These are phyloP conservation scores for Thecaphora thlaspeos DNA, from an alignment of 1,284 basidiomycete genomes.

Conservation along the genomic window DNA sequence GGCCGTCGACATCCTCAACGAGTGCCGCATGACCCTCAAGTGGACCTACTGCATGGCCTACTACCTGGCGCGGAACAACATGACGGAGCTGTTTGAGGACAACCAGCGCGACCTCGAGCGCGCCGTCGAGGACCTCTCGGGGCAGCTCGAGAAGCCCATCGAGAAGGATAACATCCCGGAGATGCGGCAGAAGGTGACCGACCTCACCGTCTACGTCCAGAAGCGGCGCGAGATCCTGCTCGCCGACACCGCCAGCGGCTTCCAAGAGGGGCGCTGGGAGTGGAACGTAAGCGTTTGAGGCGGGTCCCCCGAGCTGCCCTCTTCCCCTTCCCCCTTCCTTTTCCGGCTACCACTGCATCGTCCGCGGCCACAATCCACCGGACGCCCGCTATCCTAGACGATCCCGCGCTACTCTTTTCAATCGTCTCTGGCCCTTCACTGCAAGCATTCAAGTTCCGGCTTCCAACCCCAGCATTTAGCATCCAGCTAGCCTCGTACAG, in stretches of 20 bases:
- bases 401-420: too few relatives aligned
- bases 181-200: slow-evolving; percentile 86
- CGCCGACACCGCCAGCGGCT: slow-evolving; percentile 88
- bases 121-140: slow-evolving; percentile 91
- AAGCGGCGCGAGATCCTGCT: slow-evolving; percentile 92
- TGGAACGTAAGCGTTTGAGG: slow-evolving; percentile 47
- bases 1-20: slow-evolving; percentile 79
- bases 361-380: too few relatives aligned
- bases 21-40: slow-evolving; percentile 91
- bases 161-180: slow-evolving; percentile 78
- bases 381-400: too few relatives aligned
- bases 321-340: too few relatives aligned
- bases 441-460: too few relatives aligned
- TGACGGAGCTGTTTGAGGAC: slow-evolving; percentile 95
- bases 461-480: too few relatives aligned
- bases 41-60: slow-evolving; percentile 99
- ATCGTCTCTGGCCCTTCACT: too few relatives aligned
- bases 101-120: slow-evolving; percentile 95
- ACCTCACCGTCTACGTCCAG: slow-evolving; percentile 77
- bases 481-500: too few relatives aligned
- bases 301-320: too few relatives aligned
- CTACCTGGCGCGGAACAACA: slow-evolving; percentile 79
- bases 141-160: slow-evolving; percentile 84
- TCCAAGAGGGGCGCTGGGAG: slow-evolving; percentile 72
- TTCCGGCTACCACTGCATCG: too few relatives aligned